Percentiles rank a stretch among this genome's conserved stretches.
Evolutionary conservation across 1,139 yeast genomes (phyloP).

Genomic region (Suhomyces taliae): DNA sequence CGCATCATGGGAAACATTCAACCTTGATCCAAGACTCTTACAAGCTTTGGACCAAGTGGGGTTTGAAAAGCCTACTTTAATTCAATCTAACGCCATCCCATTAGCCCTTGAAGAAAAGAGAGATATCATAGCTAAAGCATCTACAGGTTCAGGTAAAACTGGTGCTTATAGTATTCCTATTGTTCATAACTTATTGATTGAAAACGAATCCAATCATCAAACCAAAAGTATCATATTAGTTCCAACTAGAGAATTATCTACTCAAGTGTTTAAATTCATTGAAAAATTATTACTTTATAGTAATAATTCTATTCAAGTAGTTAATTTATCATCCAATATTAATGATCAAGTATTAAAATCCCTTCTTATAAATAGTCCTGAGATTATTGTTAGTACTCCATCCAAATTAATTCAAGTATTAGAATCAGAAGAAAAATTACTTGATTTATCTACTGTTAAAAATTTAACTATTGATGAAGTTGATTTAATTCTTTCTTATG

Average conservation of each 20-base stretch:
- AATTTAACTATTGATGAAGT: conserved; percentile 93
- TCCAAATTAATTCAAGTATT: conserved; percentile 65
- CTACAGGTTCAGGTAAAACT: conserved; percentile 91
- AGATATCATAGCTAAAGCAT: conserved; percentile 85
- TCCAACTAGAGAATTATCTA: conserved; percentile 83
- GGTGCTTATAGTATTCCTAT: conserved; percentile 83
- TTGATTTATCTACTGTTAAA: conserved; percentile 55
- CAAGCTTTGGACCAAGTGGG: conserved; percentile 87
- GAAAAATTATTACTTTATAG: conserved; percentile 70
- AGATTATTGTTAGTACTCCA: conserved; percentile 86
- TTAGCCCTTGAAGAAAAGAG: conserved; percentile 83
- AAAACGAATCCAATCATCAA: conserved; percentile 22
- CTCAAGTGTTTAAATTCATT: conserved; percentile 74
- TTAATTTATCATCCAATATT: conserved; percentile 73
- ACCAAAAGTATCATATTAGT: conserved; percentile 66
- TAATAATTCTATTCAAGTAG: conserved; percentile 60
- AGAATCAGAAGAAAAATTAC: conserved; percentile 34
- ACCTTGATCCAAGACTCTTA: conserved; percentile 73
- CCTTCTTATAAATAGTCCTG: conserved; percentile 71
- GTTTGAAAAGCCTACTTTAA: conserved; percentile 80
- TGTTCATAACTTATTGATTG: conserved; percentile 59
- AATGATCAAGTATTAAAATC: conserved; percentile 74
- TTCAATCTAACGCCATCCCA: conserved; percentile 91
- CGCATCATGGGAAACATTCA: conserved; percentile 67
- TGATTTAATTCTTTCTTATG: conserved; percentile 86